Evolutionary conservation across 208 protist species (phyloP), one percentile per base, ranked within the genome.

Genomic region (Blastocrithidia nonstop): DNA sequence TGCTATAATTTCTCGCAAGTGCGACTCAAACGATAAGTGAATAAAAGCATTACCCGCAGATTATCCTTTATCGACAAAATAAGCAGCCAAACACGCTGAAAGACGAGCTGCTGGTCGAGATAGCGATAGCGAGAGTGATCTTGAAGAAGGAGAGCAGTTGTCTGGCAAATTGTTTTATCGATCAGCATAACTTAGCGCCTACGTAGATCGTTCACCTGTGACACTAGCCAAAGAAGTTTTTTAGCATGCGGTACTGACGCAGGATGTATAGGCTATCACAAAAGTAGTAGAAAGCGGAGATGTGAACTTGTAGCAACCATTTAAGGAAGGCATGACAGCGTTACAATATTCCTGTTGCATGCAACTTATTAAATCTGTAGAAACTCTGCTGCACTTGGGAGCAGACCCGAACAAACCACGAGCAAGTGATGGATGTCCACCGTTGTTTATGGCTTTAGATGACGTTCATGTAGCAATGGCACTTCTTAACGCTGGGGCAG

Each of bases 361-460:
- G 15, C 58, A 88, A 43, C 70, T 72, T 47, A 63, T 60, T 13
- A 52, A 71, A 37, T 59, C 75, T 8, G 69, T 66, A 19, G 45
- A 54, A 9, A 53, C 54, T 20, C 58, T 93, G 3, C 72, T 93
- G 13, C 62, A 67, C 17, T 62, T 77, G 23, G 80, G 80, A 19
- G 84, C 84, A 0, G 71, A 93, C 56, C 73, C 77, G 0, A 75
- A 86, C 40, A 45, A 39, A 22, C 55, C 70, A 11, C 67, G 84
- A 5, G 43, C 61, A 47, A 70, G 51, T 15, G 79, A 93, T 36
- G 75, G 69, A 4, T 61, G 76, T 7, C 84, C 84, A 23, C 73
- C 68, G 2, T 60, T 93, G 1, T 93, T 93, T 44, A 93, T 93
- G 84, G 55, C 66, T 2, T 67, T 93, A 38, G 77, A 85, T 28